These are phyloP conservation scores for Trametes sanguinea DNA, from an alignment of 768 basidiomycete genomes.

Conservation along the genomic window DNA sequence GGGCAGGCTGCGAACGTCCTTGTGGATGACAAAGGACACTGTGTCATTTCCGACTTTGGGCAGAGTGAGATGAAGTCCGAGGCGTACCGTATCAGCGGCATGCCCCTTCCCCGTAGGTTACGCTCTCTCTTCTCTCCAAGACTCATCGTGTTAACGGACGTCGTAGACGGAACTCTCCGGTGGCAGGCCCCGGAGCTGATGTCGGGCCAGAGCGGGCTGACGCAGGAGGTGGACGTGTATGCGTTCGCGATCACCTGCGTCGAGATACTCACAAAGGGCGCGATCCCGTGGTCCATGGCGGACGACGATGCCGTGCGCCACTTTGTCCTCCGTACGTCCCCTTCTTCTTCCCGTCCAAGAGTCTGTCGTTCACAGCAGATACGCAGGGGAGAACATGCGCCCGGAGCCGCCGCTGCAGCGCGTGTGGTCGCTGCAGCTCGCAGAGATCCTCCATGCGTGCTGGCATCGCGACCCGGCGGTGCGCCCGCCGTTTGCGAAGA, in stretches of 20 bases:
- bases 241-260: conserved; percentile 42
- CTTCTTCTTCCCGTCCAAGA: neutral
- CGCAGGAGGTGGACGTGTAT: conserved; percentile 40
- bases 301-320: conserved; percentile 35
- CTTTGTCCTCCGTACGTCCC: conserved; percentile 25
- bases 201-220: conserved; percentile 35
- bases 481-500: conserved; percentile 55
- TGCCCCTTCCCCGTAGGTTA: conserved; percentile 34
- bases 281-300: conserved; percentile 35
- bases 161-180: conserved; percentile 53
- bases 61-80: conserved; percentile 81
- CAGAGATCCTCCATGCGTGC: conserved; percentile 53
- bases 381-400: conserved; percentile 27
- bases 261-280: conserved; percentile 38
- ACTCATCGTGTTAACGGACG: neutral
- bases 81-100: conserved; percentile 60
- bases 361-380: neutral
- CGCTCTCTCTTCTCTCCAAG: neutral
- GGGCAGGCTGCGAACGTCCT: conserved; percentile 71
- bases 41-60: conserved; percentile 82
- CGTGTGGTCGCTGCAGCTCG: conserved; percentile 23
- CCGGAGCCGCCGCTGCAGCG: conserved; percentile 25
- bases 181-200: conserved; percentile 47
- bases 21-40: conserved; percentile 64
- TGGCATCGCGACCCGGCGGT: conserved; percentile 56